Evolutionary conservation across 768 basidiomycete species (phyloP).

Genomic region (Ramaria rubella): DNA sequence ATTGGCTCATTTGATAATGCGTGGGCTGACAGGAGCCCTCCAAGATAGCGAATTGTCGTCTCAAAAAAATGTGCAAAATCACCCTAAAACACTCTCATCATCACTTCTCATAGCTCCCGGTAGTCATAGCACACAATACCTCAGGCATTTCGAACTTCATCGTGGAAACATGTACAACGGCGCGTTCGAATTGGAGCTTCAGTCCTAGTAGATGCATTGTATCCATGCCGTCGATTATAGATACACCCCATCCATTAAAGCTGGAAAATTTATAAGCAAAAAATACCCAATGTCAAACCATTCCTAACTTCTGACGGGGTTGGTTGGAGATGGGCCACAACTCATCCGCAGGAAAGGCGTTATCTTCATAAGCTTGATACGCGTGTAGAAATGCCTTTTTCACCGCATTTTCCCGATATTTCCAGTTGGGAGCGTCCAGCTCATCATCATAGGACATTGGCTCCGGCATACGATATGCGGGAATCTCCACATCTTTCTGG

Average conservation of each 20-base stretch:
- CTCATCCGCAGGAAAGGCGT: constrained; percentile 16
- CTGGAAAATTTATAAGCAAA: constrained; percentile 1
- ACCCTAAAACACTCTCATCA: background rate
- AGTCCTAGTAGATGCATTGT: constrained; percentile 35
- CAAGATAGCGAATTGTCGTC: constrained; percentile 41
- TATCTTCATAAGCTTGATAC: constrained; percentile 17
- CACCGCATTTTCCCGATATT: constrained; percentile 13
- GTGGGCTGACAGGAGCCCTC: constrained; percentile 27
- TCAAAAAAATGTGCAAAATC: constrained; percentile 20
- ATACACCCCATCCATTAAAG: constrained; percentile 24
- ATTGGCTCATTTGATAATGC: constrained; percentile 12
- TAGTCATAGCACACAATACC: constrained; percentile 23
- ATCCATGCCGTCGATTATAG: constrained; percentile 40
- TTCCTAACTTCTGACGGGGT: background rate
- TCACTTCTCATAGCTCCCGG: background rate
- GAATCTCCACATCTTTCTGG: background rate
- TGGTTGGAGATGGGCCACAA: constrained; percentile 3
- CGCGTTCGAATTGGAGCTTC: constrained; percentile 7
- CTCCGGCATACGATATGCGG: background rate
- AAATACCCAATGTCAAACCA: background rate
- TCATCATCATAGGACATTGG: constrained; percentile 3
- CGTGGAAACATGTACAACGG: constrained; percentile 5
- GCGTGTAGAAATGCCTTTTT: constrained; percentile 19
- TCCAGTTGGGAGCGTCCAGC: constrained; percentile 2
- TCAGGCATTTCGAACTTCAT: constrained; percentile 6